Evolutionary conservation across 2,329 filamentous ascomycete species (phyloP).

Genomic region (Ceratocystis ficicola): DNA sequence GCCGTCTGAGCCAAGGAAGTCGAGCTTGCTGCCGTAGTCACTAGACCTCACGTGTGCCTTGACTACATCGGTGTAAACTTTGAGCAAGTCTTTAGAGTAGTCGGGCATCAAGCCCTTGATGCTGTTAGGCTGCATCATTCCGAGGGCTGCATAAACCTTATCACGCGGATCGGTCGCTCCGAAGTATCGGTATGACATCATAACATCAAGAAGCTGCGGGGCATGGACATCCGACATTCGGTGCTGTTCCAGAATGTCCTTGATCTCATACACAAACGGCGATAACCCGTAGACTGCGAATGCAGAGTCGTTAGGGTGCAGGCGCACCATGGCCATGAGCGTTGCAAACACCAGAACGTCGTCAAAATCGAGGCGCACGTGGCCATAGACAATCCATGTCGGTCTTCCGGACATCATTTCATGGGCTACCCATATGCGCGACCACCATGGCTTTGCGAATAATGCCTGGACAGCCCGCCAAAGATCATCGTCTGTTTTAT

Average conservation of each 20-base stretch:
- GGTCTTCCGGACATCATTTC: slow-evolving; percentile 21
- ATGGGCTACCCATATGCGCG: slow-evolving; percentile 22
- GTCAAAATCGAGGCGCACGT: slow-evolving; percentile 16
- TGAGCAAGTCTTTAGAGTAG: slow-evolving; percentile 25
- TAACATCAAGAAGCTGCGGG: slow-evolving; percentile 20
- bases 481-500: slow-evolving; percentile 16
- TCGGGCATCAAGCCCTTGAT: slow-evolving; percentile 24
- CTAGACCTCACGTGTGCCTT: slow-evolving; percentile 21
- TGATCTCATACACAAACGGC: slow-evolving; percentile 21
- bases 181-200: slow-evolving; percentile 22
- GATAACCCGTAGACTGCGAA: slow-evolving; percentile 19
- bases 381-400: slow-evolving; percentile 22
- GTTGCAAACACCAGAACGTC: slow-evolving; percentile 22
- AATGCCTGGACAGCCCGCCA: slow-evolving; percentile 22
- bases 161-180: slow-evolving; percentile 25
- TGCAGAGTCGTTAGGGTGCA: slow-evolving; percentile 22
- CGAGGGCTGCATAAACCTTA: slow-evolving; percentile 26
- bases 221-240: slow-evolving; percentile 14
- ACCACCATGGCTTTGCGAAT: slow-evolving; percentile 23
- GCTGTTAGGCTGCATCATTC: slow-evolving; percentile 25
- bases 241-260: slow-evolving; percentile 19
- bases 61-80: slow-evolving; percentile 25
- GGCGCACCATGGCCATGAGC: slow-evolving; percentile 22
- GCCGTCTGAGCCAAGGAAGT: slow-evolving; percentile 23
- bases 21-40: slow-evolving; percentile 21